Conservation (phyloP, 1,284 basidiomycete species). For the Neonothopanus nambi region DNA sequence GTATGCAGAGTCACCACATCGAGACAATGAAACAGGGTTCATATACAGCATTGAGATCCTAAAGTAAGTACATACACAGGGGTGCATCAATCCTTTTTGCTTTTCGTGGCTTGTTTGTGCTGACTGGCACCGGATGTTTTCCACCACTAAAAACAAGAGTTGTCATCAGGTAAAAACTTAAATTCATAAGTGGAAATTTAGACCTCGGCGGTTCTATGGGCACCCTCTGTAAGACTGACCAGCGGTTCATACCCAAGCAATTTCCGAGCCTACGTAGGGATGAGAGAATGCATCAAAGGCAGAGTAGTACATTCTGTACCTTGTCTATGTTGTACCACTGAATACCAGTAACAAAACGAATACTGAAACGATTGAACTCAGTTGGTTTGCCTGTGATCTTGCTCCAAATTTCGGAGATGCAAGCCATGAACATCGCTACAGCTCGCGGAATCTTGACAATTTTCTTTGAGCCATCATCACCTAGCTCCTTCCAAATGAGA, state of each 20-base stretch:
- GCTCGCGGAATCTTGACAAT: slow-evolving; percentile 13
- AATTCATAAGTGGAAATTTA: not conserved
- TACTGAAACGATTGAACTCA: not conserved
- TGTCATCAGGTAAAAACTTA: too few relatives aligned
- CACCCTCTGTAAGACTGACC: slow-evolving; percentile 18
- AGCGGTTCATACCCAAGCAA: slow-evolving; percentile 19
- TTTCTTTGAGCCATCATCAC: slow-evolving; percentile 17
- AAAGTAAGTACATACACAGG: too few relatives aligned
- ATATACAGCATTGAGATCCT: too few relatives aligned
- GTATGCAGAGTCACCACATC: too few relatives aligned
- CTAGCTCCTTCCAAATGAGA: slow-evolving; percentile 20
- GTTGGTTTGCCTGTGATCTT: not conserved
- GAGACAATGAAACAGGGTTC: too few relatives aligned
- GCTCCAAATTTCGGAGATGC: slow-evolving; percentile 9
- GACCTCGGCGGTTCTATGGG: slow-evolving; percentile 7
- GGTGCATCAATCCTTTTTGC: too few relatives aligned
- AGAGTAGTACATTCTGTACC: not conserved
- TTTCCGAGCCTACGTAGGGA: slow-evolving; percentile 12
- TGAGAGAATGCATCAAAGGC: not conserved
- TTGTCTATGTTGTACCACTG: slow-evolving; percentile 26
- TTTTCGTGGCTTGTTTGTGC: too few relatives aligned
- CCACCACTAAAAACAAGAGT: too few relatives aligned
- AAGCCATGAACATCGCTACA: slow-evolving; percentile 19
- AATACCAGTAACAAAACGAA: slow-evolving; percentile 16
- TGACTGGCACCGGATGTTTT: too few relatives aligned